These are phyloP conservation scores for Metschnikowia orientalis DNA, from an alignment of 805 yeast species.

Conservation along the genomic window DNA sequence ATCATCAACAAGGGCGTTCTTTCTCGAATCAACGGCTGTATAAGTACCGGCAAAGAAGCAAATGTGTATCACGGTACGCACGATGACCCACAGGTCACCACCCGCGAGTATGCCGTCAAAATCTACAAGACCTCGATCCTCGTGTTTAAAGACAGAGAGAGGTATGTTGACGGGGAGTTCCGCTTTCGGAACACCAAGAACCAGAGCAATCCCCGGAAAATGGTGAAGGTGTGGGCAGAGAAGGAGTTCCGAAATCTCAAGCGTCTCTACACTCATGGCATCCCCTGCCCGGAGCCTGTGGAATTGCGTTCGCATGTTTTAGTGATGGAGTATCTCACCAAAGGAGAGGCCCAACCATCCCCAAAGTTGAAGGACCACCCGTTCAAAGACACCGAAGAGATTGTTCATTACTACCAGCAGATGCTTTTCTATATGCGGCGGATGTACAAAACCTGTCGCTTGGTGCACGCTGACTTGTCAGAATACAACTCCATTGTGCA, in stretches of 20 bases:
- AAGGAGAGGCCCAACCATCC: slow-evolving; percentile 83
- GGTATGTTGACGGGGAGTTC: slow-evolving; percentile 95
- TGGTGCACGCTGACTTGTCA: slow-evolving; percentile 94
- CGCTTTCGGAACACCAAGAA: slow-evolving; percentile 81
- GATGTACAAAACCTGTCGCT: slow-evolving; percentile 79
- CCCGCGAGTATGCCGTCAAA: slow-evolving; percentile 76
- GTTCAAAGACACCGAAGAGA: slow-evolving; percentile 62
- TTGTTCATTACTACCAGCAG: slow-evolving; percentile 65
- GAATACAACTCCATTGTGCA: slow-evolving; percentile 93
- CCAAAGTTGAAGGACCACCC: slow-evolving; percentile 86
- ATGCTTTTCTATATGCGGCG: slow-evolving; percentile 81
- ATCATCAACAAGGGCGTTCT: slow-evolving; percentile 80
- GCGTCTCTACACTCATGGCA: slow-evolving; percentile 70
- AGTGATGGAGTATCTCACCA: slow-evolving; percentile 85
- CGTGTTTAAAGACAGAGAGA: slow-evolving; percentile 94
- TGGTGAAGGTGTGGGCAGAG: slow-evolving; percentile 98
- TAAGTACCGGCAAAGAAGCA: slow-evolving; percentile 98
- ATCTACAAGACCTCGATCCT: slow-evolving; percentile 93
- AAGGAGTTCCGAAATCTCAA: slow-evolving; percentile 92
- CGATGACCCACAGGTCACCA: slow-evolving; percentile 43
- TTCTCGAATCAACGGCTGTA: slow-evolving; percentile 85
- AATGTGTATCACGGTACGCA: slow-evolving; percentile 77
- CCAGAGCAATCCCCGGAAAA: slow-evolving; percentile 90
- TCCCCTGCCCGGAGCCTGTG: slow-evolving; percentile 91
- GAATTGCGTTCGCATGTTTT: slow-evolving; percentile 86